Evolutionary conservation across 768 basidiomycete species (phyloP).

Genomic region (Lactarius psammicola): DNA sequence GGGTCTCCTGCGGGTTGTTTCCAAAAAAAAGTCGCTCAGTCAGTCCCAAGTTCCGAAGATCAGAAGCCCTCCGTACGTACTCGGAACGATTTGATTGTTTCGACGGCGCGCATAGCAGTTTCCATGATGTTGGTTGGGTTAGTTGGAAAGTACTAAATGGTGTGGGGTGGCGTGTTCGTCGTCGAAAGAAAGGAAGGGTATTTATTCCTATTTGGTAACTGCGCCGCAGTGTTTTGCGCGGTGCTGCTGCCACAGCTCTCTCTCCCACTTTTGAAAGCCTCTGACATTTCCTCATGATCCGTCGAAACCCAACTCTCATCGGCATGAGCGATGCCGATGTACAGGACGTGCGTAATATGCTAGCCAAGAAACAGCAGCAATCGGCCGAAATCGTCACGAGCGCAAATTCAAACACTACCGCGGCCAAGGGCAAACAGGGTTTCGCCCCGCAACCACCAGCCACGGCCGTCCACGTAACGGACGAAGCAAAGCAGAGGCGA

Average conservation of each 20-base stretch:
- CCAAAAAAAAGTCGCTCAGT: background rate
- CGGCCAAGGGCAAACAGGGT: conserved; percentile 18
- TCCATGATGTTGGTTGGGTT: conserved; percentile 51
- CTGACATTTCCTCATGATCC: conserved; percentile 55
- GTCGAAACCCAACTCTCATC: conserved; percentile 73
- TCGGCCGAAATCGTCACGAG: conserved; percentile 22
- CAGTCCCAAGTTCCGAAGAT: background rate
- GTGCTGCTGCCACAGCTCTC: conserved; percentile 2
- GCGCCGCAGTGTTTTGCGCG: conserved; percentile 19
- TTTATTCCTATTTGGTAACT: conserved; percentile 24
- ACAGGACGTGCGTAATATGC: conserved; percentile 69
- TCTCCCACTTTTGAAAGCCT: background rate
- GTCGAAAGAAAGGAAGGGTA: background rate
- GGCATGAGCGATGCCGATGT: conserved; percentile 75
- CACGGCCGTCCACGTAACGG: conserved; percentile 30
- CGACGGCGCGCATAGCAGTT: conserved; percentile 57
- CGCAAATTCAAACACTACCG: conserved; percentile 11
- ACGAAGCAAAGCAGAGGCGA: conserved; percentile 38
- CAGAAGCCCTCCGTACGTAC: conserved; percentile 42
- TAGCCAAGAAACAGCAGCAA: conserved; percentile 37
- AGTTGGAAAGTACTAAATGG: conserved; percentile 7
- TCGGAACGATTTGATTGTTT: conserved; percentile 66
- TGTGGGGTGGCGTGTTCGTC: background rate
- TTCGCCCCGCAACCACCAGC: conserved; percentile 10
- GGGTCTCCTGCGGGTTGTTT: conserved; percentile 58